phyloP scores from a whole-genome alignment of 345 rosid species.

The Cardamine occulta region DNA sequence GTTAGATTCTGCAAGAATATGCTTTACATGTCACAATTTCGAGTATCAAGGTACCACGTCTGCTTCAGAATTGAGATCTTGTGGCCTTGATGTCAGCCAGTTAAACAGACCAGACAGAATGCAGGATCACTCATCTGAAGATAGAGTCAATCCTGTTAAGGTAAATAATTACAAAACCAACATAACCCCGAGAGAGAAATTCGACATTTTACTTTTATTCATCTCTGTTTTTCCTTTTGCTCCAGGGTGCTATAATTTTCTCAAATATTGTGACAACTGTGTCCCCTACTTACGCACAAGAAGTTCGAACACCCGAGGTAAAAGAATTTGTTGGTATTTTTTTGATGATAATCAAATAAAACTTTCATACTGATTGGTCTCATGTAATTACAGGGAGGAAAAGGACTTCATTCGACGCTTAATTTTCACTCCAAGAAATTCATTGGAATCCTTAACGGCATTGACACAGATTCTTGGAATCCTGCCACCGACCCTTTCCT shows the following conservation, averaged over 20 bases:
- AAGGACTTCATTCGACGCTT: constrained; percentile 86
- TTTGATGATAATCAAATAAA: background rate
- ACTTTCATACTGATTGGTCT: background rate
- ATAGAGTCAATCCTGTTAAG: constrained; percentile 87
- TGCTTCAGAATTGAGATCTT: constrained; percentile 82
- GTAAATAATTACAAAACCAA: constrained; percentile 44
- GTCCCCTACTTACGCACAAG: constrained; percentile 95
- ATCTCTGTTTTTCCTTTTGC: constrained; percentile 25
- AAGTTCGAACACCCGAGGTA: constrained; percentile 94
- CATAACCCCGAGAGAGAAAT: constrained; percentile 5
- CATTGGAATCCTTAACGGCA: constrained; percentile 87
- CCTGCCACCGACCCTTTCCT: constrained; percentile 84
- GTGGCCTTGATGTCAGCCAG: constrained; percentile 88
- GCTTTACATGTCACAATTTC: constrained; percentile 98
- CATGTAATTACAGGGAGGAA: constrained; percentile 69
- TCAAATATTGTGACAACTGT: constrained; percentile 98
- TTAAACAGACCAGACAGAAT: constrained; percentile 93
- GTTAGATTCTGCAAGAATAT: constrained; percentile 88
- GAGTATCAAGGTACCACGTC: constrained; percentile 97
- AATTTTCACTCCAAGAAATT: constrained; percentile 85
- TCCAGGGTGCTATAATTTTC: constrained; percentile 93
- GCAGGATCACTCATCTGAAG: constrained; percentile 84
- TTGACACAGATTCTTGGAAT: constrained; percentile 94
- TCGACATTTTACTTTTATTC: background rate
- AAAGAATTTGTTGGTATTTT: background rate